Conservation (phyloP, 2,329 filamentous ascomycete genomes). For the Pseudomassariella vexata region DNA sequence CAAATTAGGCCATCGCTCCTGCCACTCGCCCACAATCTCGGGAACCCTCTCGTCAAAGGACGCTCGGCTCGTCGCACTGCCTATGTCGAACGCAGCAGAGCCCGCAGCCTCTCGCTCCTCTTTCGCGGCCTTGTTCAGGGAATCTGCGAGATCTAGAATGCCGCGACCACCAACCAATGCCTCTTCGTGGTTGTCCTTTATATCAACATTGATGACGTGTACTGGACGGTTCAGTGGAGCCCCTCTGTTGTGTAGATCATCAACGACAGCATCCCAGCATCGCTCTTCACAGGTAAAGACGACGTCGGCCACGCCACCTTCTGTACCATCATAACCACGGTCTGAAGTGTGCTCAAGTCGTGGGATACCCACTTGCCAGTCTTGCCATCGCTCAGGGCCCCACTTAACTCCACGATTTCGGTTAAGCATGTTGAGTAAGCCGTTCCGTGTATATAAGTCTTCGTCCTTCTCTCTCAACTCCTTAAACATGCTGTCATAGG, state of each 20-base stretch:
- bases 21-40: conserved; percentile 87
- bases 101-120: conserved; percentile 69
- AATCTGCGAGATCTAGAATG: conserved; percentile 85
- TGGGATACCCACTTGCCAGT: conserved; percentile 86
- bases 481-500: conserved; percentile 90
- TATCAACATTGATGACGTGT: conserved; percentile 97
- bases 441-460: conserved; percentile 83
- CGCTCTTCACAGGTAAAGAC: conserved; percentile 97
- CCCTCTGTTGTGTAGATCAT: conserved; percentile 83
- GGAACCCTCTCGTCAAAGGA: conserved; percentile 92
- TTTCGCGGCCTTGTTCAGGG: conserved; percentile 71
- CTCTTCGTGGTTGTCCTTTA: conserved; percentile 97
- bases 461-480: conserved; percentile 83
- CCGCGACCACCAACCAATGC: conserved; percentile 83
- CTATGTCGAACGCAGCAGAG: conserved; percentile 61
- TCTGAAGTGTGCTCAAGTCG: conserved; percentile 71
- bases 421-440: conserved; percentile 91
- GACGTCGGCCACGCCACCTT: conserved; percentile 85
- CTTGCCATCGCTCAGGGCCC: conserved; percentile 95
- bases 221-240: conserved; percentile 85
- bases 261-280: conserved; percentile 96
- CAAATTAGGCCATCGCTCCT: conserved; percentile 87
- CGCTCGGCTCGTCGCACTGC: conserved; percentile 58
- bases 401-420: conserved; percentile 89
- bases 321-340: conserved; percentile 72